Base-by-base conservation (phyloP, 805 yeast species). In the Starmerella powellii region DNA sequence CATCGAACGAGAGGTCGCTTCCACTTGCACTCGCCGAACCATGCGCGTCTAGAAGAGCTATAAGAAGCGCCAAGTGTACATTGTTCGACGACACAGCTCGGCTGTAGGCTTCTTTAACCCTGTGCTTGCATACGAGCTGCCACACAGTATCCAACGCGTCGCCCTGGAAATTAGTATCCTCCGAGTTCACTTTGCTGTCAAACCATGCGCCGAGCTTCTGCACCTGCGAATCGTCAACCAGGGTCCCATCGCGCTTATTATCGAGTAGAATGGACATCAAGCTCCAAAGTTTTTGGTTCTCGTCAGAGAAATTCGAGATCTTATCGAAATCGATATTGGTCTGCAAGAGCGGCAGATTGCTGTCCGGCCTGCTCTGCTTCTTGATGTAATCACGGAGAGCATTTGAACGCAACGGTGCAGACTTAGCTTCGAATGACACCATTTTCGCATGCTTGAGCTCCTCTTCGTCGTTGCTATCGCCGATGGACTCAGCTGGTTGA, bases 41-140 rank as follows among this genome's bases (percentile, higher is more conserved):
- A n/a, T n/a, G n/a, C n/a, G n/a, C n/a, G n/a, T n/a, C n/a, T n/a
- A 80, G 57, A 33, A 81, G 62, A 0, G 95, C 70, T 11, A 88
- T 59, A 21, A 84, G 54, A 0, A 74, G 74, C 0, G 94, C 76
- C 16, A 88, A 60, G 57, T 87, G 94, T 4, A 71, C 61, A 53
- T 82, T 81, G 8, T 70, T 68, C 0, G 80, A 60, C n/a, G 68
- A 62, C 1, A 76, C 60, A 1, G 95, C 87, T 2, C 64, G 46
- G 24, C 66, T 64, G 5, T 78, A 65, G 1, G 97, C 96, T 21
- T 66, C 65, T 8, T 68, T 63, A 23, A 84, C 54, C 42, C 78
- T 73, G 41, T 80, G 77, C 4, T 71, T 64, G 26, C 56, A 37
- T n/a, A 65, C 45, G 11, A 51, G 46, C 3, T 70, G 54, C 55